Conservation (phyloP, 805 yeast genomes). For the Diddensiella caesifluorescens region DNA sequence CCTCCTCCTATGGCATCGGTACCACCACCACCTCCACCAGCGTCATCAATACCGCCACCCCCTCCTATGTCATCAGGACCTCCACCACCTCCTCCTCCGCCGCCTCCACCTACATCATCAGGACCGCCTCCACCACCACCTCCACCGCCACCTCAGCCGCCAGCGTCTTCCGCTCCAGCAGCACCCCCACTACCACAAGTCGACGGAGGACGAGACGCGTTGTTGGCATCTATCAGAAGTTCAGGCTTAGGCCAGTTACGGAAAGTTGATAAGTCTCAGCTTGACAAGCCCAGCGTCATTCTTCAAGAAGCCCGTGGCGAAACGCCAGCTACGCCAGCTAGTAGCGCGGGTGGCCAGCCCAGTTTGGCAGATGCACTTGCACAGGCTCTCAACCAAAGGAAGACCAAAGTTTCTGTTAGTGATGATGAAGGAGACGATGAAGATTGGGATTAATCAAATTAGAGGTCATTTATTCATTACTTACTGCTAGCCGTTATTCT, state of each 20-base stretch:
- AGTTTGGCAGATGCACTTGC: slow-evolving; percentile 82
- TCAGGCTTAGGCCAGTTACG: slow-evolving; percentile 63
- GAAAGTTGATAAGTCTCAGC: slow-evolving; percentile 75
- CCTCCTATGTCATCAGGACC: slow-evolving; percentile 25
- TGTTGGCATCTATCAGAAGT: slow-evolving; percentile 78
- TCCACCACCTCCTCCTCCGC: slow-evolving; percentile 36
- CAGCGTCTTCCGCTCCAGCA: slow-evolving; percentile 37
- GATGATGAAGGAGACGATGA: slow-evolving; percentile 81
- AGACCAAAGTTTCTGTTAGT: slow-evolving; percentile 71
- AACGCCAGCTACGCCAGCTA: slow-evolving; percentile 35
- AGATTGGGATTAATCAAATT: slow-evolving; percentile 48
- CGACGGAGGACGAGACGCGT: slow-evolving; percentile 68
- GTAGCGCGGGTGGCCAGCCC: slow-evolving; percentile 48
- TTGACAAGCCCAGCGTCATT: slow-evolving; percentile 72
- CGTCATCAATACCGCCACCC: slow-evolving; percentile 24
- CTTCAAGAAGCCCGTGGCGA: slow-evolving; percentile 71
- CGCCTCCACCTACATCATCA: slow-evolving; percentile 25
- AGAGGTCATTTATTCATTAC: not conserved
- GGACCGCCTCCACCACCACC: slow-evolving; percentile 28
- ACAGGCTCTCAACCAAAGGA: slow-evolving; percentile 76
- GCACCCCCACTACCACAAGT: slow-evolving; percentile 37
- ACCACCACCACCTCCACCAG: slow-evolving; percentile 36
- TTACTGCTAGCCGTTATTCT: too few relatives aligned
- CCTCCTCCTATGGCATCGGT: slow-evolving; percentile 27
- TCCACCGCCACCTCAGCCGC: slow-evolving; percentile 35